phyloP scores from a whole-genome alignment of 75 land plant species.

The Sequoia sempervirens region DNA sequence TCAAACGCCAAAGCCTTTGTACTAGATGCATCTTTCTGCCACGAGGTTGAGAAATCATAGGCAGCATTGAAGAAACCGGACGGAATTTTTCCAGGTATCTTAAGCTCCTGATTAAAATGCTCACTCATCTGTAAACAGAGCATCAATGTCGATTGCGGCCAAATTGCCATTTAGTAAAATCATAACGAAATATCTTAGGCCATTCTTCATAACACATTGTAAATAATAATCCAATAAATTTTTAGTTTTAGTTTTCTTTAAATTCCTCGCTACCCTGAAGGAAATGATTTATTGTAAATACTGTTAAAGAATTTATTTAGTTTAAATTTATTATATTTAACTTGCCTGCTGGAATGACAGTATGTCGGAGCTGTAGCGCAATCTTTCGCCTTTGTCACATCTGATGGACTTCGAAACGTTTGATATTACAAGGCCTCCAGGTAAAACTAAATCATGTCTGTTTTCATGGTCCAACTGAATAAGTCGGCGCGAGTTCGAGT shows the following conservation, averaged over 20 bases:
- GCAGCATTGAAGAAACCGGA: slow-evolving; percentile 77
- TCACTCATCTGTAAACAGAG: slow-evolving; percentile 13
- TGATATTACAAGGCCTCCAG: slow-evolving; percentile 40
- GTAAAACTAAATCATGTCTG: slow-evolving; percentile 35
- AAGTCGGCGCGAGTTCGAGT: slow-evolving; percentile 31
- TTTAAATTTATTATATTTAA: too few relatives aligned
- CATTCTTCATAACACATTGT: too few relatives aligned
- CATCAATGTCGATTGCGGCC: too few relatives aligned
- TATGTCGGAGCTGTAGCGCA: slow-evolving; percentile 60
- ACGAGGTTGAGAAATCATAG: slow-evolving; percentile 73
- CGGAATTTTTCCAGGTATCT: slow-evolving; percentile 77
- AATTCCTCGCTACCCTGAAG: too few relatives aligned
- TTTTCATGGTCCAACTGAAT: slow-evolving; percentile 53
- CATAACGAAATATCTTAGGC: too few relatives aligned
- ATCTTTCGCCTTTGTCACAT: slow-evolving; percentile 79
- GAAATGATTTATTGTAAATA: too few relatives aligned
- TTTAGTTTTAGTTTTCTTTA: too few relatives aligned
- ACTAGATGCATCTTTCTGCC: slow-evolving; percentile 82
- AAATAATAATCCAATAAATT: too few relatives aligned
- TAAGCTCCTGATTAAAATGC: slow-evolving; percentile 78
- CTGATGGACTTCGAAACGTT: slow-evolving; percentile 60
- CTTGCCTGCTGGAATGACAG: slow-evolving; percentile 68
- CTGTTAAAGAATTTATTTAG: too few relatives aligned
- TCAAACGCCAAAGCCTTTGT: slow-evolving; percentile 81
- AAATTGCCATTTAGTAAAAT: too few relatives aligned